Percentiles rank a stretch among this genome's conserved stretches.
Evolutionary conservation across 2,329 filamentous ascomycete species (phyloP).

Genomic region (Lachnellula arida): DNA sequence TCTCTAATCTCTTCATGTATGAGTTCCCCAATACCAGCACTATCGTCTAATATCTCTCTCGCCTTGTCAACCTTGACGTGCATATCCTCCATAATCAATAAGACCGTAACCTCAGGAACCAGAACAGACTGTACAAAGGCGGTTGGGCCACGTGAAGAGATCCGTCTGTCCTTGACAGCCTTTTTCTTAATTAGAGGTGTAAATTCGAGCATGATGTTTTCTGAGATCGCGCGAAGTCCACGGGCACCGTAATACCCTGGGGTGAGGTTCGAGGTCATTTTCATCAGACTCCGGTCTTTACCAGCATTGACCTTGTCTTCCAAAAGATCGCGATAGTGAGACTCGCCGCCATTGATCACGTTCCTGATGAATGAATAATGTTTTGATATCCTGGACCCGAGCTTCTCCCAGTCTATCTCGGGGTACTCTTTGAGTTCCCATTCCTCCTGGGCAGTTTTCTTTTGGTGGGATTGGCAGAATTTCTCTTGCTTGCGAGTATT

Average conservation of each 20-base stretch:
- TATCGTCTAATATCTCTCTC: conserved; percentile 24
- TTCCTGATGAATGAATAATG: conserved; percentile 52
- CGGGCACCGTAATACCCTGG: conserved; percentile 82
- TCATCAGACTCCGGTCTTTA: conserved; percentile 54
- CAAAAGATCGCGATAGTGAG: conserved; percentile 57
- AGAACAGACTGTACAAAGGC: conserved; percentile 70
- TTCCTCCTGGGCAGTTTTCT: conserved; percentile 43
- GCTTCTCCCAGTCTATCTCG: conserved; percentile 59
- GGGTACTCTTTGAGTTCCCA: conserved; percentile 55
- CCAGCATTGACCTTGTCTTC: conserved; percentile 51
- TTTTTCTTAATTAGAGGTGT: conserved; percentile 55
- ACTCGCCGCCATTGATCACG: conserved; percentile 52
- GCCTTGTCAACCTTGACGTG: conserved; percentile 38
- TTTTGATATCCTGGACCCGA: conserved; percentile 53
- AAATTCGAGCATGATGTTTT: conserved; percentile 59
- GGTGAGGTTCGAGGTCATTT: conserved; percentile 48
- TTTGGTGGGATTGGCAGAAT: conserved; percentile 63
- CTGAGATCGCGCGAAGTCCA: conserved; percentile 67
- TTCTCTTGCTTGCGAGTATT: conserved; percentile 53
- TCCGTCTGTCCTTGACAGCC: conserved; percentile 58
- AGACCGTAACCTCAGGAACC: conserved; percentile 62
- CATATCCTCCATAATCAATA: conserved; percentile 57
- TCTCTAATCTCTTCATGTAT: conserved; percentile 47
- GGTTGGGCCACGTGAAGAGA: conserved; percentile 61
- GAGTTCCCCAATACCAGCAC: conserved; percentile 23